Base-by-base conservation (phyloP, 2,329 filamentous ascomycete species). In the Penicillium brasilianum region DNA sequence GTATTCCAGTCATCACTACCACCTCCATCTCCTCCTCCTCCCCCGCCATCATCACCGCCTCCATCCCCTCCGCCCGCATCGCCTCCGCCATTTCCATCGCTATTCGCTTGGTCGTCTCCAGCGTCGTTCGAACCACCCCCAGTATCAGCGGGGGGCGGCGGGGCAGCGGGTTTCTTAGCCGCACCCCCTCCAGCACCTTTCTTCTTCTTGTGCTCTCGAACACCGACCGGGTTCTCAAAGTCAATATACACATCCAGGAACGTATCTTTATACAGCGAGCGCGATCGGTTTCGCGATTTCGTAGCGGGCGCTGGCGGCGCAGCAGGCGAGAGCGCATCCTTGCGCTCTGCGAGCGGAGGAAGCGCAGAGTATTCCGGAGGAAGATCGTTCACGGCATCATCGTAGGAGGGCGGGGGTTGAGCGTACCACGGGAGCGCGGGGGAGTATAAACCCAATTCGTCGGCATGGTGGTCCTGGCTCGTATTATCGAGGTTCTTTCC, bases 41-140 rank as follows among this genome's bases (percentile, higher is more conserved):
- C 68, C 51, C 65, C 73, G 20, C 69, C 74, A 61, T 69, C 70
- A 18, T 71, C 75, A 16, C 70, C 77, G 34, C 71, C 72, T 14
- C 73, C 76, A 44, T 74, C 73, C 46, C 73, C 74, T 43, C 71
- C 72, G 36, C 69, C 75, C 48, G 74, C 59, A 32, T 67, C 68
- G 13, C 69, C 72, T 32, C 83, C 80, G 49, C 82, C 78, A 49
- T 80, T 75, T 32, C 71, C 76, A 34, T 81, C 81, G 44, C 48
- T 66, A 20, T 59, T 65, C 14, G 55, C 8, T 16, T 52, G 25
- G 4, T 61, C 61, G 25, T 72, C 71, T 20, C 67, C 67, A n/a
- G 71, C 71, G 14, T 75, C 70, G 32, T 76, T 71, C 11, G 72
- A 72, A 25, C 66, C 68, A 37, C 60, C 48, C 57, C 66, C 14